Conservation (phyloP, 139 green algal genomes). For the Chlamydomonas sp. region DNA sequence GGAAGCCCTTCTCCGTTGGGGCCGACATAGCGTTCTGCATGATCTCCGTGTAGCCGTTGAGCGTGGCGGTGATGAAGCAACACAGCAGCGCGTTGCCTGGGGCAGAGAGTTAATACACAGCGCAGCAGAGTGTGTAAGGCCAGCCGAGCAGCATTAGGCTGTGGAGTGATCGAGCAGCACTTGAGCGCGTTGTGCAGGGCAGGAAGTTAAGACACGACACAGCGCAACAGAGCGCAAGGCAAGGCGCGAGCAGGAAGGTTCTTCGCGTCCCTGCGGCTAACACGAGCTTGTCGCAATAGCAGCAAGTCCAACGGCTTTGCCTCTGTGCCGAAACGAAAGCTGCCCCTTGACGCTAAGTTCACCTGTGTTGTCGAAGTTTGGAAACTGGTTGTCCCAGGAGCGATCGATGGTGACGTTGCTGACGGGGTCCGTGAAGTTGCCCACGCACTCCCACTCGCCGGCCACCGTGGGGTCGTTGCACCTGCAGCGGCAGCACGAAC, state of each 20-base stretch:
- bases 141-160: no score
- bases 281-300: no score
- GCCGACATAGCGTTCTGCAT: slow-evolving; percentile 67
- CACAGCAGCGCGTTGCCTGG: slow-evolving; percentile 39
- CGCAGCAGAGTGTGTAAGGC: no score
- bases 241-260: no score
- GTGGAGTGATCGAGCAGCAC: no score
- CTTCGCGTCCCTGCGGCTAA: no score
- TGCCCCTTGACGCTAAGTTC: no score
- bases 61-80: slow-evolving; percentile 68
- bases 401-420: slow-evolving; percentile 12
- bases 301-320: no score
- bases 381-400: slow-evolving; percentile 45
- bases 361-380: slow-evolving; percentile 88
- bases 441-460: slow-evolving; percentile 57
- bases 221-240: no score
- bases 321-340: no score
- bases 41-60: slow-evolving; percentile 81
- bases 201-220: no score
- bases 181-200: no score
- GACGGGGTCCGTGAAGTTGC: slow-evolving; percentile 51
- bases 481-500: slow-evolving; percentile 19
- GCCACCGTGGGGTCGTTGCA: slow-evolving; percentile 80
- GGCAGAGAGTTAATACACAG: not conserved
- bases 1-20: slow-evolving; percentile 52